These are phyloP conservation scores for Hemileia vastatrix DNA, from an alignment of 1,284 basidiomycete species.

Conservation along the genomic window DNA sequence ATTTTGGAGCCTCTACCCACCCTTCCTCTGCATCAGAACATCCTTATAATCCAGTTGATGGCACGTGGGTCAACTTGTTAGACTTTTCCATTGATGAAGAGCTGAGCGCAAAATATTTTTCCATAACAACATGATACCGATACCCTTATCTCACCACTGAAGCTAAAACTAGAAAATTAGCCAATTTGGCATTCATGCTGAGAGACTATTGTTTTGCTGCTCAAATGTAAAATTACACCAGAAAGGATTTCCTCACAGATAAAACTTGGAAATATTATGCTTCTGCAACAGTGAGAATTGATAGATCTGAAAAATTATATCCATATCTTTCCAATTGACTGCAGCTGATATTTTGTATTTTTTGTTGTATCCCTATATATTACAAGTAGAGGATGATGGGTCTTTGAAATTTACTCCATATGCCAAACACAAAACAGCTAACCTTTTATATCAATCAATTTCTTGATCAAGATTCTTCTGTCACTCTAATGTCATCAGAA, in stretches of 20 bases:
- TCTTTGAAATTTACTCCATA: slow-evolving; percentile 11
- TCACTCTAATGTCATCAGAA: neutral
- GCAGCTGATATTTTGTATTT: neutral
- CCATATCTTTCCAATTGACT: neutral
- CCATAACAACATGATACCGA: slow-evolving; percentile 35
- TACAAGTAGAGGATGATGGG: slow-evolving; percentile 18
- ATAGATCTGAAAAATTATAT: neutral
- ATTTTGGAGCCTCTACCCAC: slow-evolving; percentile 47
- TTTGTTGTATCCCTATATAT: no score
- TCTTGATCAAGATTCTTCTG: slow-evolving; percentile 5
- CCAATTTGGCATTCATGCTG: slow-evolving; percentile 87
- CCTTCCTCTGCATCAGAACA: slow-evolving; percentile 35
- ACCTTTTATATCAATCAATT: slow-evolving; percentile 6
- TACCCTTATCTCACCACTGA: slow-evolving; percentile 48
- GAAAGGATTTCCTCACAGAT: slow-evolving; percentile 46
- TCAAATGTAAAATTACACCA: slow-evolving; percentile 70
- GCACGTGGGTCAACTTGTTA: slow-evolving; percentile 30
- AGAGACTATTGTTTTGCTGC: slow-evolving; percentile 79
- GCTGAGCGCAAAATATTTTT: slow-evolving; percentile 5
- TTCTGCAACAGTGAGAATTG: slow-evolving; percentile 32
- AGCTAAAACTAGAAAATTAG: slow-evolving; percentile 56
- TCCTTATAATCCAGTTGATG: slow-evolving; percentile 31
- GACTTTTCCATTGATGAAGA: slow-evolving; percentile 16
- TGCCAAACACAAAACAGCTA: slow-evolving; percentile 5
- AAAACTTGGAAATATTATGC: slow-evolving; percentile 35